Base-by-base conservation (phyloP, 139 green algal species). In the Deuterostichococcus epilithicus region DNA sequence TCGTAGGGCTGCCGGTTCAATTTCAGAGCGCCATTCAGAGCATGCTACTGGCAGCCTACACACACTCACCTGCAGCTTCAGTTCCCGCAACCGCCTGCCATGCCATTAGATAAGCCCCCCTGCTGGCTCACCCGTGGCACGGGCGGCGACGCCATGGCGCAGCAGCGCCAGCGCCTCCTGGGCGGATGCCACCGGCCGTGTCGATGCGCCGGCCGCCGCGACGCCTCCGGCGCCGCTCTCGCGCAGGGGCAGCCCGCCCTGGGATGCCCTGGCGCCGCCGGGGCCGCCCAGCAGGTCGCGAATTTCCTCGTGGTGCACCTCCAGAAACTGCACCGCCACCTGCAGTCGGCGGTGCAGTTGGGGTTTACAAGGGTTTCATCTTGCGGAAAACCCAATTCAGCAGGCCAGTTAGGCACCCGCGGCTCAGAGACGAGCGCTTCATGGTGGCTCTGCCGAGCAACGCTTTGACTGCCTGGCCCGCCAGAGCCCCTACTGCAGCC, bases 301-400 rank as follows among this genome's bases (percentile, higher is more conserved):
- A 6, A 83, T 39, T 23, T 79, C 71, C 70, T 82, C 77, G 71
- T 82, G 77, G 77, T 78, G 37, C 10, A 82, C 69, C 77, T 82
- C 77, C 39, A 82, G 38, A 36, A 78, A 82, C 44, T 74, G 75
- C 63, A 67, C 73, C 34, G 47, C 23, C 63, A 78, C 66, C 68
- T 44, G 18, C 34, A 8, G 32, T 20, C n/a, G n/a, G n/a, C n/a
- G n/a, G n/a, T n/a, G n/a, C n/a, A n/a, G n/a, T n/a, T n/a, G n/a
- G n/a, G n/a, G n/a, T n/a, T n/a, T n/a, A n/a, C n/a, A n/a, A n/a
- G n/a, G n/a, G n/a, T n/a, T n/a, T n/a, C n/a, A n/a, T n/a, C n/a
- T n/a, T n/a, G n/a, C n/a, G n/a, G n/a, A n/a, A n/a, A n/a, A n/a
- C n/a, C n/a, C n/a, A n/a, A n/a, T n/a, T n/a, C n/a, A n/a, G n/a